phyloP scores from a whole-genome alignment of 1,139 yeast genomes.

The Meyerozyma carpophila region DNA sequence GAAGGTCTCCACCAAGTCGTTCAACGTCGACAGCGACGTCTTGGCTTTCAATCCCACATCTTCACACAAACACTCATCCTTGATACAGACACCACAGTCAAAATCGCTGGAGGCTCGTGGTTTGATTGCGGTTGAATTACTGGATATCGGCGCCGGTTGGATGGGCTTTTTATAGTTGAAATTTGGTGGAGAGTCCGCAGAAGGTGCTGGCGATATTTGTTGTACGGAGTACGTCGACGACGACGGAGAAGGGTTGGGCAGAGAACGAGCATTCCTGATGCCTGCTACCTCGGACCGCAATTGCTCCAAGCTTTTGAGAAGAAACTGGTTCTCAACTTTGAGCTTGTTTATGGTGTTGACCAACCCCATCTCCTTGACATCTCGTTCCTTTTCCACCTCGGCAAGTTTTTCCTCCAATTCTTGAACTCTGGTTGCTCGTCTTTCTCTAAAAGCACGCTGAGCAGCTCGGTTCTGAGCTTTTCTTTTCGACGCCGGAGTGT shows the following conservation, averaged over 20 bases:
- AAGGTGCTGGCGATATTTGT: slow-evolving; percentile 53
- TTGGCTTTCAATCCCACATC: slow-evolving; percentile 48
- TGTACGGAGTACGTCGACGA: slow-evolving; percentile 31
- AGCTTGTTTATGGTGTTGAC: slow-evolving; percentile 41
- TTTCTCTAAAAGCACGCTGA: slow-evolving; percentile 83
- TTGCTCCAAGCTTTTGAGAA: slow-evolving; percentile 9
- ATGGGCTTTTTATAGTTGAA: slow-evolving; percentile 3
- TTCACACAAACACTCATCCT: slow-evolving; percentile 69
- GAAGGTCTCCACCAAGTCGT: slow-evolving; percentile 34
- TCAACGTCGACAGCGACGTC: slow-evolving; percentile 13
- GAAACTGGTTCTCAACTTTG: slow-evolving; percentile 5
- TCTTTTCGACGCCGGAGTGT: slow-evolving; percentile 68
- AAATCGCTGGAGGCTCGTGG: slow-evolving; percentile 13
- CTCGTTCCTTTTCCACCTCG: slow-evolving; percentile 63
- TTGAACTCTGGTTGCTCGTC: slow-evolving; percentile 63
- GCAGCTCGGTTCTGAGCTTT: slow-evolving; percentile 96
- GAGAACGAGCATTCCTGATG: slow-evolving; percentile 2
- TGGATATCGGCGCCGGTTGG: slow-evolving; percentile 15
- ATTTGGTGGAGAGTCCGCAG: slow-evolving; percentile 41
- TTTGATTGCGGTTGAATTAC: slow-evolving; percentile 13
- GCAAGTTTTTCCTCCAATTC: slow-evolving; percentile 42
- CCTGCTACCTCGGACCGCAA: slow-evolving; percentile 8
- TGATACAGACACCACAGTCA: slow-evolving; percentile 63
- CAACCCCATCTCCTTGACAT: slow-evolving; percentile 55
- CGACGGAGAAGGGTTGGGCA: slow-evolving; percentile 8